Evolutionary conservation across 176 grass and related monocot species (phyloP).

Genomic region (Aegilops sharonensis): DNA sequence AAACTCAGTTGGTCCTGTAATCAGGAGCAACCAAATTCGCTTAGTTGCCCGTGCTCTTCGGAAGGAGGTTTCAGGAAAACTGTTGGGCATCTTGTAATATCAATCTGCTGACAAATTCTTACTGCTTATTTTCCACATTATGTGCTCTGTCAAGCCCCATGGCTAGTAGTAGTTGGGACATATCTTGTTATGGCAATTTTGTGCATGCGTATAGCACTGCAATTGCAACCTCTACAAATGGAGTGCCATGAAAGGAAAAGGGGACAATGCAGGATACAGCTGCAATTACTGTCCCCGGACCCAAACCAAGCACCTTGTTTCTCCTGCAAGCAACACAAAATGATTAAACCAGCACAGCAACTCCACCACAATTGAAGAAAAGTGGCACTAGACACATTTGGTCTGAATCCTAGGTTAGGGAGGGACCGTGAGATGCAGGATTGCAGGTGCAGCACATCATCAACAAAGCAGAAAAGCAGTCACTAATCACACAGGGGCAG

Average conservation of each 20-base stretch:
- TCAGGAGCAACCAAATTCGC: background rate
- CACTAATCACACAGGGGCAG: background rate
- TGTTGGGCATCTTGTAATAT: too few relatives aligned
- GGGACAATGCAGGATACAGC: background rate
- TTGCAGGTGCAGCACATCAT: background rate
- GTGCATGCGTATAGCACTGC: background rate
- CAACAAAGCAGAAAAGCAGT: background rate
- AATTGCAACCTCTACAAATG: slow-evolving; percentile 17
- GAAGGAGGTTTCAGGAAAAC: too few relatives aligned
- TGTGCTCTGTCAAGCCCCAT: too few relatives aligned
- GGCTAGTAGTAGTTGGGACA: too few relatives aligned
- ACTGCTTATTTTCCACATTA: too few relatives aligned
- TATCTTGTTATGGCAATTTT: too few relatives aligned
- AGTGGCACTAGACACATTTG: background rate
- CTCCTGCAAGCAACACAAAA: slow-evolving; percentile 46
- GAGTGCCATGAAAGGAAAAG: slow-evolving; percentile 8
- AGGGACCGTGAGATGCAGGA: background rate
- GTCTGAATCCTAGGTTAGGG: background rate
- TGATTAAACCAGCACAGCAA: slow-evolving; percentile 13
- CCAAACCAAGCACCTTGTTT: slow-evolving; percentile 25
- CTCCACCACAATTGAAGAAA: background rate
- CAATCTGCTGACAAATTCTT: too few relatives aligned
- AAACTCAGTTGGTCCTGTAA: background rate
- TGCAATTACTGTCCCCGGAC: background rate
- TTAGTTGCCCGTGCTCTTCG: background rate